Conservation (phyloP, 208 protist species). For the Trichomonas vaginalis region DNA sequence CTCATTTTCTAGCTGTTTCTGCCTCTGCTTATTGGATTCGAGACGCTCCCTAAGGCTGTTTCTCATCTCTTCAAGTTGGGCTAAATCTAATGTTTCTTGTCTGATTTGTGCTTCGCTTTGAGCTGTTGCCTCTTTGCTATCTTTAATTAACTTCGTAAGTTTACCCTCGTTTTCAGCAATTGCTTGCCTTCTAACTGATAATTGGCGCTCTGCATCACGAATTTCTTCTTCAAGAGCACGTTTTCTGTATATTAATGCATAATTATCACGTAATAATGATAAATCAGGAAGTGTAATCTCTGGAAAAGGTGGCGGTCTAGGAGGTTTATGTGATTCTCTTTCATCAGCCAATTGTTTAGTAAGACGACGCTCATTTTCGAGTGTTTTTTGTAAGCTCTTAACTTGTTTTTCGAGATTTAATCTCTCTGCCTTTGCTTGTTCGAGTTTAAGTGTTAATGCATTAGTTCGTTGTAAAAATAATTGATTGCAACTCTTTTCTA, state of each 20-base stretch:
- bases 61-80: slow-evolving; percentile 12
- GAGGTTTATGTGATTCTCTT: background rate
- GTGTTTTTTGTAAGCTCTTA: background rate
- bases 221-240: slow-evolving; percentile 4
- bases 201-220: background rate
- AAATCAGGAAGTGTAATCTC: background rate
- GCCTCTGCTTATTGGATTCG: background rate
- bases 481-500: background rate
- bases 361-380: background rate
- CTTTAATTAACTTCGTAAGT: background rate
- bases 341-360: background rate
- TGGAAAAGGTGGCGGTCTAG: background rate
- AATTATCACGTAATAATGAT: background rate
- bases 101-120: background rate
- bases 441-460: background rate
- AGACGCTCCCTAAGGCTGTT: background rate
- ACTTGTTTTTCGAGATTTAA: background rate
- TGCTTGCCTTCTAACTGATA: background rate
- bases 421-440: background rate
- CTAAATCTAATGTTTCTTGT: background rate
- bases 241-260: background rate
- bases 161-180: slow-evolving; percentile 11
- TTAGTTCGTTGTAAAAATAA: background rate
- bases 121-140: background rate
- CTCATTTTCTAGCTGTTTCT: background rate